Evolutionary conservation across 2,329 filamentous ascomycete species (phyloP).

Genomic region (Phaeosphaeriaceae sp.): DNA sequence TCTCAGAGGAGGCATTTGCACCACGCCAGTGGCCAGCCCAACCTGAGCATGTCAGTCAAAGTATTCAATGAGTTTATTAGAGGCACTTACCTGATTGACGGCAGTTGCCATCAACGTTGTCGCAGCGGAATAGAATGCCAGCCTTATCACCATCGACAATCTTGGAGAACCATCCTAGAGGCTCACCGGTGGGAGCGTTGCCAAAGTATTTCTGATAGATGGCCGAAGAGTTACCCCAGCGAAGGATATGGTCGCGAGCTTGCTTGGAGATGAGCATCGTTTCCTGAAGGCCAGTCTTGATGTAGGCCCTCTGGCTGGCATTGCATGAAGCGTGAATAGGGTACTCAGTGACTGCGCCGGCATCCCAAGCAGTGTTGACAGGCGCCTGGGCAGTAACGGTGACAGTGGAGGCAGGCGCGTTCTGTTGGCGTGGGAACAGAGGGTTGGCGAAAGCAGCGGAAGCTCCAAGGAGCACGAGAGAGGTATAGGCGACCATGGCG

Average conservation of each 20-base stretch:
- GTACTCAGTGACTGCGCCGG: constrained; percentile 50
- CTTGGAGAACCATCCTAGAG: constrained; percentile 68
- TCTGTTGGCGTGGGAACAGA: constrained; percentile 23
- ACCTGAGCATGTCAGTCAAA: constrained; percentile 47
- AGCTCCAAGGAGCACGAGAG: constrained; percentile 34
- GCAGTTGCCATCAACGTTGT: constrained; percentile 72
- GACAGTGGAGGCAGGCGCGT: constrained; percentile 23
- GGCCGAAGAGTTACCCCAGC: constrained; percentile 62
- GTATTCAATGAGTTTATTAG: not conserved
- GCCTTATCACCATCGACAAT: constrained; percentile 64
- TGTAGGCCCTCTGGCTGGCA: constrained; percentile 62
- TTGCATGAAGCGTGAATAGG: constrained; percentile 72
- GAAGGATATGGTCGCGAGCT: constrained; percentile 67
- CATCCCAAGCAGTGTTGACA: constrained; percentile 36
- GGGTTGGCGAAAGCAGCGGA: constrained; percentile 37
- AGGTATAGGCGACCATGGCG: constrained; percentile 32
- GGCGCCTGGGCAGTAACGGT: constrained; percentile 29
- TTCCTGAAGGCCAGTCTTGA: constrained; percentile 64
- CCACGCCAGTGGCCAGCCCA: constrained; percentile 75
- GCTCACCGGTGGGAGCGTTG: constrained; percentile 61
- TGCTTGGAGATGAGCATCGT: constrained; percentile 64
- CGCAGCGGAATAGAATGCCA: constrained; percentile 68
- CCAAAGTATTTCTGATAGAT: constrained; percentile 73
- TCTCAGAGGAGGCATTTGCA: constrained; percentile 68
- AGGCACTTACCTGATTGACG: constrained; percentile 32